Evolutionary conservation across 805 yeast species (phyloP).

Genomic region (Candida loeiensis): DNA sequence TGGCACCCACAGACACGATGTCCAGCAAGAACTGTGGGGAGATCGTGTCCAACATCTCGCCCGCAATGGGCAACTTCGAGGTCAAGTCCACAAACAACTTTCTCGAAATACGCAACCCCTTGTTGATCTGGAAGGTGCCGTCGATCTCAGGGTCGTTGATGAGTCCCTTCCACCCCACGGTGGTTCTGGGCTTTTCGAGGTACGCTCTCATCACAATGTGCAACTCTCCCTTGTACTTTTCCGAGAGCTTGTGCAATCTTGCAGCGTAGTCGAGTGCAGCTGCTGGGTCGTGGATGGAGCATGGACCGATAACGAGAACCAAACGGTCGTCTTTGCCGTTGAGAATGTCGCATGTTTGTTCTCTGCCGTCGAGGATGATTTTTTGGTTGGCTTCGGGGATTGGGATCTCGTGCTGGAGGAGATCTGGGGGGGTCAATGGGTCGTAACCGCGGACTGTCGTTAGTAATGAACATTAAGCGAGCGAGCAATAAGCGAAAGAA

Average conservation of each 20-base stretch:
- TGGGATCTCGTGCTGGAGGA: slow-evolving; percentile 82
- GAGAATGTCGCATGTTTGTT: slow-evolving; percentile 66
- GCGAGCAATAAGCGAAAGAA: too few species aligned
- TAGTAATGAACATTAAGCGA: slow-evolving; percentile 10
- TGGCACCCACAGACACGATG: slow-evolving; percentile 93
- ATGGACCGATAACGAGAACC: slow-evolving; percentile 91
- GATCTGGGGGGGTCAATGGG: slow-evolving; percentile 93
- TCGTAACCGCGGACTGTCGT: slow-evolving; percentile 69
- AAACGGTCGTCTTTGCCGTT: slow-evolving; percentile 84
- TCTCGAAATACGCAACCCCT: slow-evolving; percentile 87
- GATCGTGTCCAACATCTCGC: slow-evolving; percentile 96
- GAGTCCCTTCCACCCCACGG: slow-evolving; percentile 98
- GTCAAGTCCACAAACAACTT: slow-evolving; percentile 83
- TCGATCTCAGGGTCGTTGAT: slow-evolving; percentile 97
- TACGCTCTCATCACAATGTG: slow-evolving; percentile 95
- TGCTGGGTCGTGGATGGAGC: slow-evolving; percentile 91
- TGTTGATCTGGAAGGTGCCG: slow-evolving; percentile 87
- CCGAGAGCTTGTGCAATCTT: slow-evolving; percentile 55
- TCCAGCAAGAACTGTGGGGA: slow-evolving; percentile 95
- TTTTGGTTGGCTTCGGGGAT: slow-evolving; percentile 56
- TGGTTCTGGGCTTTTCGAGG: slow-evolving; percentile 96
- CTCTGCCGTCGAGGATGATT: slow-evolving; percentile 72
- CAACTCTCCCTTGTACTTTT: slow-evolving; percentile 67
- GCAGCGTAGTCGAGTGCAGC: slow-evolving; percentile 90
- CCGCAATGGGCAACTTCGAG: slow-evolving; percentile 84